Percentiles rank a stretch among this genome's conserved stretches.
These are phyloP conservation scores for Melocanna baccifera DNA, from an alignment of 176 grass and related monocot genomes.

Conservation along the genomic window DNA sequence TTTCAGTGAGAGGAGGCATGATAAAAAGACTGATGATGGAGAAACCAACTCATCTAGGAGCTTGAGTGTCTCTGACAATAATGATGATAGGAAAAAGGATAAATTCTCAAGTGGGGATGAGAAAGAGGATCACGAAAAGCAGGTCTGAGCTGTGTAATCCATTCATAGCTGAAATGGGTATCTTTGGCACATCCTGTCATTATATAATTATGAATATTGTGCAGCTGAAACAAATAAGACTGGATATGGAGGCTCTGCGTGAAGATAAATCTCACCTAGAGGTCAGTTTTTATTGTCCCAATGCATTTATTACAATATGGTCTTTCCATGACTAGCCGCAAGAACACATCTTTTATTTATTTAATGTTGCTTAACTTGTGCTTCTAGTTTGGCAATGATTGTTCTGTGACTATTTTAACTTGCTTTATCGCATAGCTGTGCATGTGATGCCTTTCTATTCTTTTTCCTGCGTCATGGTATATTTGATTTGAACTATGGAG, in stretches of 20 bases:
- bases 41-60: slow-evolving; percentile 71
- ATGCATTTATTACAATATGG: not conserved
- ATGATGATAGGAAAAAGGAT: slow-evolving; percentile 59
- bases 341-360: not conserved
- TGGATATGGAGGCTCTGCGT: slow-evolving; percentile 55
- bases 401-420: not conserved
- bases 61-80: slow-evolving; percentile 53
- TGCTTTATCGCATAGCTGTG: not conserved
- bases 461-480: not conserved
- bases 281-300: slow-evolving; percentile 46
- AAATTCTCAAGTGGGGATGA: slow-evolving; percentile 54
- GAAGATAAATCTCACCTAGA: slow-evolving; percentile 71
- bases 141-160: slow-evolving; percentile 38
- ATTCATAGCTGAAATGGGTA: not conserved
- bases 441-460: not conserved
- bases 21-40: slow-evolving; percentile 64
- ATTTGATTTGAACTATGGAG: not conserved
- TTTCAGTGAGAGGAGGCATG: slow-evolving; percentile 68
- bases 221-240: slow-evolving; percentile 72
- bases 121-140: slow-evolving; percentile 54
- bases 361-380: not conserved
- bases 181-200: not conserved
- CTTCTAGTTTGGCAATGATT: slow-evolving; percentile 1
- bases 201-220: slow-evolving; percentile 30
- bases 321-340: not conserved